Conservation (phyloP, 2,329 filamentous ascomycete species). For the Monilinia aucupariae region DNA sequence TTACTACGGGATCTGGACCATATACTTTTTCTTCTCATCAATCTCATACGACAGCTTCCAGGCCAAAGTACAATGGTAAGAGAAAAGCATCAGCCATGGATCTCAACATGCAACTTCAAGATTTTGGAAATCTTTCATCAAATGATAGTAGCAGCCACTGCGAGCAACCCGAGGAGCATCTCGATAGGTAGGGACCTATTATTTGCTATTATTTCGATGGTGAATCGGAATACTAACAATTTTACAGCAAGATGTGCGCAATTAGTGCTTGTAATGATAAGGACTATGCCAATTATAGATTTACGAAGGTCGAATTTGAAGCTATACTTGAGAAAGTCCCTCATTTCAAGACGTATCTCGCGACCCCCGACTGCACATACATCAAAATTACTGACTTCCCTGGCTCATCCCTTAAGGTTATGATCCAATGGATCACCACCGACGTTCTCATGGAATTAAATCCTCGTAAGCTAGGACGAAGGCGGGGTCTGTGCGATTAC, state of each 20-base stretch:
- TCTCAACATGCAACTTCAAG: neutral
- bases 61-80: fast-evolving
- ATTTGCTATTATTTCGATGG: fast-evolving
- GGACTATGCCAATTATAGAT: neutral
- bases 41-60: too few relatives aligned
- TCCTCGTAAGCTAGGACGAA: neutral
- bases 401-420: neutral
- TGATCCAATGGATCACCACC: neutral
- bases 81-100: neutral
- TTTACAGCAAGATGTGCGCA: neutral
- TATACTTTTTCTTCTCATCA: too few relatives aligned
- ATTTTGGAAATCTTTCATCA: neutral
- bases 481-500: neutral
- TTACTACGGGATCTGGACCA: too few relatives aligned
- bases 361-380: neutral
- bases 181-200: neutral
- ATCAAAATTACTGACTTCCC: neutral
- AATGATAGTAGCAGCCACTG: neutral
- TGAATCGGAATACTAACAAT: neutral
- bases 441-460: neutral
- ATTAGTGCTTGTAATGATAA: neutral
- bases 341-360: neutral
- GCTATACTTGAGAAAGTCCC: neutral
- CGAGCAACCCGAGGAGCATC: neutral
- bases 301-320: neutral